Percentiles rank a stretch among this genome's conserved stretches.
Conservation (phyloP, 371 early-diverging fungal genomes). For the Parasitella parasitica region DNA sequence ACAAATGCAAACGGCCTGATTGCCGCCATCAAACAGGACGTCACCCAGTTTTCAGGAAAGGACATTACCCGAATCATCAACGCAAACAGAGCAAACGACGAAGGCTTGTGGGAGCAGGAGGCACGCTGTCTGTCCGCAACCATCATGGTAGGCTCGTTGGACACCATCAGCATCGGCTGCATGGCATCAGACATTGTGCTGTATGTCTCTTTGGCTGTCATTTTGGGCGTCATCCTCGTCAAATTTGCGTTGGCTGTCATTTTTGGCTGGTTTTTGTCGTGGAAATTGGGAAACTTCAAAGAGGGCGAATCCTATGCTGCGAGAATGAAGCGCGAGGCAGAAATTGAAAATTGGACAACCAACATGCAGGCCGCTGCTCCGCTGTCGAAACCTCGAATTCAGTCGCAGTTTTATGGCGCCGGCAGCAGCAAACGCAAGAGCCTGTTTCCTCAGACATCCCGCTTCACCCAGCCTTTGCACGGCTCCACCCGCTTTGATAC, state of each 20-base stretch:
- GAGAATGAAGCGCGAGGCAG: slow-evolving; percentile 53
- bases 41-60: slow-evolving; percentile 25
- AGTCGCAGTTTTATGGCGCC: slow-evolving; percentile 8
- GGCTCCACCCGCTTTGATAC: slow-evolving; percentile 45
- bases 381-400: slow-evolving; percentile 20
- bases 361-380: slow-evolving; percentile 46
- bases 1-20: slow-evolving; percentile 32
- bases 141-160: slow-evolving; percentile 68
- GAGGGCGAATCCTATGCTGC: slow-evolving; percentile 53
- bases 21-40: slow-evolving; percentile 18
- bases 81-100: slow-evolving; percentile 14
- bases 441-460: slow-evolving; percentile 43
- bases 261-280: slow-evolving; percentile 74
- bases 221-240: slow-evolving; percentile 22
- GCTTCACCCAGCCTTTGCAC: slow-evolving; percentile 43
- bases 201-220: slow-evolving; percentile 58
- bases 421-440: slow-evolving; percentile 30
- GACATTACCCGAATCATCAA: slow-evolving; percentile 39
- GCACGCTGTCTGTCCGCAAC: slow-evolving; percentile 62
- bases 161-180: slow-evolving; percentile 70
- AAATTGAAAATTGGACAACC: slow-evolving; percentile 63
- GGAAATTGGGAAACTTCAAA: slow-evolving; percentile 54
- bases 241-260: slow-evolving; percentile 75
- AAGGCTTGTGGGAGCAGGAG: slow-evolving; percentile 18
- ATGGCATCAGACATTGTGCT: slow-evolving; percentile 65